phyloP scores from a whole-genome alignment of 2,329 filamentous ascomycete genomes.

The Penicillium sp. region DNA sequence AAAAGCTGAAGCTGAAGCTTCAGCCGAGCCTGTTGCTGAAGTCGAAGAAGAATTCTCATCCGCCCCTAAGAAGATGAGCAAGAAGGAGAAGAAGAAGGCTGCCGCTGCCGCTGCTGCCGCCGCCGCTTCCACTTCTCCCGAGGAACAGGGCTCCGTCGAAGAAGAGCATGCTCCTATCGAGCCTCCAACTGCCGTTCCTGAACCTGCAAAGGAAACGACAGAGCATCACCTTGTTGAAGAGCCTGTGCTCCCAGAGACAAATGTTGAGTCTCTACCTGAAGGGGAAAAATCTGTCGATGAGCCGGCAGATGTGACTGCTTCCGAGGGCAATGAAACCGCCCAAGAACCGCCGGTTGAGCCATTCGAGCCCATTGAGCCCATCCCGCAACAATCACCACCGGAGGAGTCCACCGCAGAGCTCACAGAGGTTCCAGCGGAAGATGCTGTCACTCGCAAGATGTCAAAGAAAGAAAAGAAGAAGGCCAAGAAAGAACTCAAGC shows the following conservation, averaged over 20 bases:
- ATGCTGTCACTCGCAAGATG: conserved; percentile 24
- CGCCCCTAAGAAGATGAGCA: conserved; percentile 28
- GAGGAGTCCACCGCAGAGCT: conserved; percentile 10
- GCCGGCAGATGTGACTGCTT: not conserved
- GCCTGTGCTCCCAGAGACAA: not conserved
- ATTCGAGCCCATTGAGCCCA: not conserved
- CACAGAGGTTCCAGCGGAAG: conserved; percentile 12
- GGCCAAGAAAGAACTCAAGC: conserved; percentile 29
- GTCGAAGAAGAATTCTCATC: conserved; percentile 5
- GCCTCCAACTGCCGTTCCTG: not conserved
- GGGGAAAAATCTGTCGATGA: not conserved
- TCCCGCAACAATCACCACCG: conserved; percentile 2
- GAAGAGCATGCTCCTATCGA: conserved; percentile 2
- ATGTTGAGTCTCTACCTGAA: not conserved
- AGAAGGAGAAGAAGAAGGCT: conserved; percentile 29
- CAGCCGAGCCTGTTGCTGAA: not conserved
- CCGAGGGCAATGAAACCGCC: not conserved
- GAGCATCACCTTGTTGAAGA: not conserved
- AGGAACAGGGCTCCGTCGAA: conserved; percentile 9
- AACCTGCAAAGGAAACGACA: not conserved
- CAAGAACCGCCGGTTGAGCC: not conserved
- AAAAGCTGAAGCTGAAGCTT: not conserved
- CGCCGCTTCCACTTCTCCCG: conserved; percentile 5
- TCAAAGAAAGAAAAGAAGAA: conserved; percentile 43
- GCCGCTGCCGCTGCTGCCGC: conserved; percentile 15